Percentiles rank a stretch among this genome's conserved stretches.
These are phyloP conservation scores for Thelephora ganbajun DNA, from an alignment of 768 basidiomycete genomes.

Conservation along the genomic window DNA sequence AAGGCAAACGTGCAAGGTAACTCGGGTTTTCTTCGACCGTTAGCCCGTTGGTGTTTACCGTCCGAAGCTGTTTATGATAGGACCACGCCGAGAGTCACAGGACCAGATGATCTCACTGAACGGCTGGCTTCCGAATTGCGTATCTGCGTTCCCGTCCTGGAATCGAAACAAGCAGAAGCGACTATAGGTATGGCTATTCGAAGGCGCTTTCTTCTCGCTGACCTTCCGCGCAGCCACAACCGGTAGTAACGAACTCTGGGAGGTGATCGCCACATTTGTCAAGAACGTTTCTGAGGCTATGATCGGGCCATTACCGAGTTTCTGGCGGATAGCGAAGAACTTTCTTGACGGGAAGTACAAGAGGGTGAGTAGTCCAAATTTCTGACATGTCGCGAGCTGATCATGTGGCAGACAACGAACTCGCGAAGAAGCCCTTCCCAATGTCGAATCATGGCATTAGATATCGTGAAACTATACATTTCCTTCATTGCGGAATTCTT, in stretches of 20 bases:
- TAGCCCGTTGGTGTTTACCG: not conserved
- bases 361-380: constrained; percentile 37
- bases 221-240: constrained; percentile 38
- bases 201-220: not conserved
- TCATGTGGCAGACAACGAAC: constrained; percentile 18
- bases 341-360: constrained; percentile 91
- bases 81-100: constrained; percentile 19
- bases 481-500: constrained; percentile 80
- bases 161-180: constrained; percentile 47
- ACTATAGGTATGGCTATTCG: constrained; percentile 33
- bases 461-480: constrained; percentile 77
- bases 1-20: constrained; percentile 37
- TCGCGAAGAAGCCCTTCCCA: constrained; percentile 72
- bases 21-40: constrained; percentile 7
- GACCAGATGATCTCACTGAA: constrained; percentile 25
- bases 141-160: constrained; percentile 42
- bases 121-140: constrained; percentile 45
- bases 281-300: constrained; percentile 82
- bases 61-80: constrained; percentile 33
- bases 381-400: not conserved
- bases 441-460: constrained; percentile 76
- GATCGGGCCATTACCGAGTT: constrained; percentile 74
- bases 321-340: constrained; percentile 84
- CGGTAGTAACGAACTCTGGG: constrained; percentile 70
- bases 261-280: constrained; percentile 60